phyloP scores from a whole-genome alignment of 306 rosid genomes.

The Carpinus viminea region DNA sequence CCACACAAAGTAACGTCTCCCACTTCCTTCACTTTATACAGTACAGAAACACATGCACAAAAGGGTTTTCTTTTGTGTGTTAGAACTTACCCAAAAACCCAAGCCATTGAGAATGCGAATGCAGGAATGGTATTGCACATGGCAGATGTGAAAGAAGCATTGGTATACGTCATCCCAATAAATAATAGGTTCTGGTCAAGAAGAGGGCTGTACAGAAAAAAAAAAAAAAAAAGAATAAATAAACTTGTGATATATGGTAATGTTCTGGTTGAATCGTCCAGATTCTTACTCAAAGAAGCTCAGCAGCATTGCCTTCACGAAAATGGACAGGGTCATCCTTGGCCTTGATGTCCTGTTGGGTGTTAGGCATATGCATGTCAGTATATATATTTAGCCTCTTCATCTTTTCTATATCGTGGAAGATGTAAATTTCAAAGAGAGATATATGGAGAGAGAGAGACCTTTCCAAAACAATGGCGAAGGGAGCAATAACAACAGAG shows the following conservation, averaged over 20 bases:
- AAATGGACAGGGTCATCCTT: conserved; percentile 42
- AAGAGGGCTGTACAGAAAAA: conserved; percentile 42
- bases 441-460: not conserved
- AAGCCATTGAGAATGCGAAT: conserved; percentile 55
- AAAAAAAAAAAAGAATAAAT: not conserved
- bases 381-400: not conserved
- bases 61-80: not conserved
- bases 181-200: conserved; percentile 57
- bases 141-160: conserved; percentile 55
- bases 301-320: conserved; percentile 37
- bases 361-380: not conserved
- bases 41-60: not conserved
- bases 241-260: not conserved
- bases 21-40: no score
- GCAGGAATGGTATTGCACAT: conserved; percentile 61
- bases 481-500: conserved; percentile 41
- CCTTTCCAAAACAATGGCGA: conserved; percentile 56
- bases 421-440: no score
- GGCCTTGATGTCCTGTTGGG: conserved; percentile 50
- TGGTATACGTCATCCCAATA: conserved; percentile 49
- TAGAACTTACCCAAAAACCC: conserved; percentile 31
- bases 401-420: no score
- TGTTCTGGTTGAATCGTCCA: not conserved
- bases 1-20: not conserved
- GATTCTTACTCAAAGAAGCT: conserved; percentile 42